Conservation (phyloP, 208 protist genomes). For the Novymonas esmeraldas region DNA sequence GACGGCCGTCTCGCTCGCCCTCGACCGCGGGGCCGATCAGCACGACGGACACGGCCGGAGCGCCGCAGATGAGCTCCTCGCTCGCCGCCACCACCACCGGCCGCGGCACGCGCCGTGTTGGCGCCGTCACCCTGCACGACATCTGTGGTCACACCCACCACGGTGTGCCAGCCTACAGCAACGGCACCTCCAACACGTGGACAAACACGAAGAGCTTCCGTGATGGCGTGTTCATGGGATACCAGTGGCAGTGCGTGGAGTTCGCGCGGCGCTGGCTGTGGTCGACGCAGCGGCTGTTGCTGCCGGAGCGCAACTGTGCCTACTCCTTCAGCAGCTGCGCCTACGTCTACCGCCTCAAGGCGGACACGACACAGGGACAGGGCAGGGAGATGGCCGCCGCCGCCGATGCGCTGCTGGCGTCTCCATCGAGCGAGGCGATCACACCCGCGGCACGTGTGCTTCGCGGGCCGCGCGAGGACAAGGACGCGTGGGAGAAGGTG, state of each 20-base stretch:
- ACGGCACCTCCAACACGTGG: slow-evolving; percentile 55
- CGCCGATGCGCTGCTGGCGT: not conserved
- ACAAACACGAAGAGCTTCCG: slow-evolving; percentile 45
- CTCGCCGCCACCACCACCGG: not conserved
- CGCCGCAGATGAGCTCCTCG: not conserved
- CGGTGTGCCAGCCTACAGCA: slow-evolving; percentile 74
- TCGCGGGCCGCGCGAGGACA: slow-evolving; percentile 15
- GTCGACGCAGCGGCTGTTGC: slow-evolving; percentile 55
- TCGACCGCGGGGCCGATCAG: not conserved
- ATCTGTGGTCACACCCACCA: slow-evolving; percentile 63
- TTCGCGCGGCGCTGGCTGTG: slow-evolving; percentile 84
- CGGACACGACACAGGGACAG: not conserved
- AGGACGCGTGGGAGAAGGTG: slow-evolving; percentile 40
- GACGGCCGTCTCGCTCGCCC: not conserved
- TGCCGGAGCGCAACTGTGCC: slow-evolving; percentile 56
- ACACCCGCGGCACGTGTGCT: slow-evolving; percentile 2
- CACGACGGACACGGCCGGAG: not conserved
- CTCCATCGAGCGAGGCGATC: not conserved
- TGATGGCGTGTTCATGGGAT: slow-evolving; percentile 74
- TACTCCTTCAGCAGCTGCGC: slow-evolving; percentile 41
- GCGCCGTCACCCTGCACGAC: slow-evolving; percentile 31
- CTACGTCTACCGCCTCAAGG: slow-evolving; percentile 33
- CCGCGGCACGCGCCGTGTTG: not conserved
- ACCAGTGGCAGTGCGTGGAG: slow-evolving; percentile 90
- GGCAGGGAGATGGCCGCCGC: not conserved